Base-by-base conservation (phyloP, 106 monocot genomes). In the Acorus calamus region DNA sequence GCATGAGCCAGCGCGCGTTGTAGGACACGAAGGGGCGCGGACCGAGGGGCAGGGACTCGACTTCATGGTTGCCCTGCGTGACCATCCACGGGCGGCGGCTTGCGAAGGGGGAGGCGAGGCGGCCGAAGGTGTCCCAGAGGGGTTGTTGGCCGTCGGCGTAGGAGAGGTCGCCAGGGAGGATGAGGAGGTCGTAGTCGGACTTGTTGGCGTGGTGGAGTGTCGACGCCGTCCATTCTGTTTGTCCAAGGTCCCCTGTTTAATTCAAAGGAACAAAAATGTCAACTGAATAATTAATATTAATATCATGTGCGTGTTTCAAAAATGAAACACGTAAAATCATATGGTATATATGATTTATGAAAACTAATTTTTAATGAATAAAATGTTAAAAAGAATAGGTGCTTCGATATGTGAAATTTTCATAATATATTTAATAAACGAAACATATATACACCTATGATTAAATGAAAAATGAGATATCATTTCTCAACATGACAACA, bases 11-110 rank as follows among this genome's bases (percentile, higher is more conserved):
- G 45, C 89, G 67, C 0, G 89, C 78, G 65, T 89, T 86, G 81
- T 89, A 93, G 10, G 93, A 52, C 0, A 46, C 61, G 53, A 93
- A 93, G 53, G 80, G 70, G 3, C 55, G 57, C n/a, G n/a, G n/a
- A 47, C 49, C 43, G 28, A 71, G 14, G 2, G n/a, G 59, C 51
- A 79, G 46, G 12, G 60, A 43, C 62, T 93, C 93, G 12, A 83
- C 55, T 67, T 93, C 93, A 42, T 93, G 93, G 89, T 93, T 93
- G 41, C 93, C 93, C 59, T 86, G 66, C 0, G 86, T 86, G 13
- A 89, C 86, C 93, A 93, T 93, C 93, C 93, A 89, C 5, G 93
- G 93, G 9, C 89, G 63, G 6, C 41, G 7, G 73, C 79, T 79
- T 42, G 93, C 81, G 46, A 61, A 65, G 3, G 79, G 78, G 55